These are phyloP conservation scores for Cucurbita ficifolia DNA, from an alignment of 306 rosid genomes.

Conservation along the genomic window DNA sequence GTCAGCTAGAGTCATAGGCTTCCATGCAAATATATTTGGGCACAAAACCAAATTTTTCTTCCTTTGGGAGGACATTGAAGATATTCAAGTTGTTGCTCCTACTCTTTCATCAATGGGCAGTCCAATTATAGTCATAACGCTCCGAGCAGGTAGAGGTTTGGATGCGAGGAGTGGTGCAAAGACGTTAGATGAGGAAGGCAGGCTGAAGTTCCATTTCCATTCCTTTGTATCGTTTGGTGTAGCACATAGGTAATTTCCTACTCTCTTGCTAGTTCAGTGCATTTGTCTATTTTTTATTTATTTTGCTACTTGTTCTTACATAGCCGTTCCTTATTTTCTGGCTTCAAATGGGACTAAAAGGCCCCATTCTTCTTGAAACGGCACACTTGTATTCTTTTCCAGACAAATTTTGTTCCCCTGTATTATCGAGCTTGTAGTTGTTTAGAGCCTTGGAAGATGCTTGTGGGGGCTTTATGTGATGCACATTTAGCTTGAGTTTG, in stretches of 20 bases:
- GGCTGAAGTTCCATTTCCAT: slow-evolving; percentile 86
- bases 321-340: not conserved
- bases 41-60: slow-evolving; percentile 77
- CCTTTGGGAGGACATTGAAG: slow-evolving; percentile 96
- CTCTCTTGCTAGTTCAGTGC: not conserved
- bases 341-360: not conserved
- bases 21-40: slow-evolving; percentile 86
- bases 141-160: slow-evolving; percentile 66
- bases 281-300: not conserved
- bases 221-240: slow-evolving; percentile 88
- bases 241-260: slow-evolving; percentile 55
- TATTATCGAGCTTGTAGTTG: not conserved
- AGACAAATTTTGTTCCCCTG: not conserved
- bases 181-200: slow-evolving; percentile 73
- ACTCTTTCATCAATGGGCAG: slow-evolving; percentile 92
- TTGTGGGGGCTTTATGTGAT: not conserved
- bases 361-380: not conserved
- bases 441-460: not conserved
- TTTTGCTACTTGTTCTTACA: not conserved
- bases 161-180: slow-evolving; percentile 91
- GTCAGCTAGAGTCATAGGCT: slow-evolving; percentile 84
- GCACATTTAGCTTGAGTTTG: not conserved
- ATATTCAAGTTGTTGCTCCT: slow-evolving; percentile 58
- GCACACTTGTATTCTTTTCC: not conserved
- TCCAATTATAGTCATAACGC: slow-evolving; percentile 64